Conservation (phyloP, 768 basidiomycete species). For the Macrolepiota albuminosa region DNA sequence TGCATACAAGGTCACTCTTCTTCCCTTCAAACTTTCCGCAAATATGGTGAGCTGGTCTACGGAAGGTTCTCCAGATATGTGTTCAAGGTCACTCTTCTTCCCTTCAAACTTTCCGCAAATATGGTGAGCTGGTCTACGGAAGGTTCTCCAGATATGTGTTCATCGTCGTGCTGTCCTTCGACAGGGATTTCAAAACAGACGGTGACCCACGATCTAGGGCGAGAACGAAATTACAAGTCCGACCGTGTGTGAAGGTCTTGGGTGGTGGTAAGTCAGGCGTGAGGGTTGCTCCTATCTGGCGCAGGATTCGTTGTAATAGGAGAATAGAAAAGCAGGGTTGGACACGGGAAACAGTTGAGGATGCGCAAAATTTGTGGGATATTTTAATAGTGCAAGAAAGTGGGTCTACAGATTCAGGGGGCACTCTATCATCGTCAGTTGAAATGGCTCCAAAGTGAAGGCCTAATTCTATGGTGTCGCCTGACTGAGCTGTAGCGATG, state of each 20-base stretch:
- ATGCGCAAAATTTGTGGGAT: slow-evolving; percentile 38
- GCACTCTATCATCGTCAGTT: slow-evolving; percentile 16
- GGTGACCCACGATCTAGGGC: slow-evolving; percentile 57
- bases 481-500: slow-evolving; percentile 56
- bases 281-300: slow-evolving; percentile 50
- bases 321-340: slow-evolving; percentile 40
- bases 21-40: slow-evolving; percentile 77
- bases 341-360: slow-evolving; percentile 31
- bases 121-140: slow-evolving; percentile 69
- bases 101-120: slow-evolving; percentile 80
- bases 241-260: slow-evolving; percentile 36
- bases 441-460: slow-evolving; percentile 43
- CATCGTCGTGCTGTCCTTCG: slow-evolving; percentile 39
- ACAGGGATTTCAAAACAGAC: slow-evolving; percentile 35
- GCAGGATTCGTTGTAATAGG: slow-evolving; percentile 57
- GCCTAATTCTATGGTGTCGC: slow-evolving; percentile 86
- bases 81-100: slow-evolving; percentile 76
- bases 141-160: slow-evolving; percentile 62
- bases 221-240: slow-evolving; percentile 63
- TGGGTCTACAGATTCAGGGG: slow-evolving; percentile 27
- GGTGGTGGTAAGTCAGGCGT: slow-evolving; percentile 42
- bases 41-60: slow-evolving; percentile 76
- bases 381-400: slow-evolving; percentile 42
- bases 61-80: slow-evolving; percentile 79
- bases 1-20: slow-evolving; percentile 80